Conservation (phyloP, 2,329 filamentous ascomycete genomes). For the Phyllosticta citriasiana region DNA sequence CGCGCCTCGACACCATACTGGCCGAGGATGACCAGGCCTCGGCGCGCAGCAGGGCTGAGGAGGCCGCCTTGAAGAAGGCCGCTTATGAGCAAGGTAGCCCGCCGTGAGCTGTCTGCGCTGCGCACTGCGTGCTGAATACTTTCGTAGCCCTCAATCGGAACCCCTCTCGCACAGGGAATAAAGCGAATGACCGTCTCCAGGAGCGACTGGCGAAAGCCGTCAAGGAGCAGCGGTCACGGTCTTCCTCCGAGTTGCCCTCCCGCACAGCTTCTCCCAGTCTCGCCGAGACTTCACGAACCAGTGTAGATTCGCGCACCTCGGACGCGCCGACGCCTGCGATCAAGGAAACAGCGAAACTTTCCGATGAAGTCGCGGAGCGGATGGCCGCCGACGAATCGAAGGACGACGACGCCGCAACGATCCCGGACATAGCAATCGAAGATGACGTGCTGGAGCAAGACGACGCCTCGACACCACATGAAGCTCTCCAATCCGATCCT, state of each 20-base stretch:
- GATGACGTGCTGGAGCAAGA: not conserved
- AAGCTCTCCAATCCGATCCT: not conserved
- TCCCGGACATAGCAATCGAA: not conserved
- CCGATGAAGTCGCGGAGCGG: not conserved
- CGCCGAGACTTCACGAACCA: conserved; percentile 33
- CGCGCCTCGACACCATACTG: conserved; percentile 81
- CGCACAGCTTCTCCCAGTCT: conserved; percentile 44
- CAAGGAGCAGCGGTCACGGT: conserved; percentile 41
- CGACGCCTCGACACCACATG: not conserved
- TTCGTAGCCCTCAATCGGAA: conserved; percentile 46
- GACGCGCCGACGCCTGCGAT: conserved; percentile 17
- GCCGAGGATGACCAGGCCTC: conserved; percentile 60
- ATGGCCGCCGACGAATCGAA: not conserved
- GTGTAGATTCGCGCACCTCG: conserved; percentile 32
- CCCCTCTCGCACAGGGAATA: conserved; percentile 50
- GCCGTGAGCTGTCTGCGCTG: not conserved
- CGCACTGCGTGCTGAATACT: conserved; percentile 15
- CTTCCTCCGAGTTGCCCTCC: conserved; percentile 42
- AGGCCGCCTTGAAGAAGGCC: conserved; percentile 25
- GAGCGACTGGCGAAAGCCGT: conserved; percentile 82
- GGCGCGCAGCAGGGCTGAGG: conserved; percentile 31
- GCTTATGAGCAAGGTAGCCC: conserved; percentile 24
- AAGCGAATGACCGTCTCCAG: conserved; percentile 74
- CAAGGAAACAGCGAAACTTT: not conserved
- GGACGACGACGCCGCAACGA: not conserved